Base-by-base conservation (phyloP, 2,329 filamentous ascomycete species). In the Neurospora sp. region DNA sequence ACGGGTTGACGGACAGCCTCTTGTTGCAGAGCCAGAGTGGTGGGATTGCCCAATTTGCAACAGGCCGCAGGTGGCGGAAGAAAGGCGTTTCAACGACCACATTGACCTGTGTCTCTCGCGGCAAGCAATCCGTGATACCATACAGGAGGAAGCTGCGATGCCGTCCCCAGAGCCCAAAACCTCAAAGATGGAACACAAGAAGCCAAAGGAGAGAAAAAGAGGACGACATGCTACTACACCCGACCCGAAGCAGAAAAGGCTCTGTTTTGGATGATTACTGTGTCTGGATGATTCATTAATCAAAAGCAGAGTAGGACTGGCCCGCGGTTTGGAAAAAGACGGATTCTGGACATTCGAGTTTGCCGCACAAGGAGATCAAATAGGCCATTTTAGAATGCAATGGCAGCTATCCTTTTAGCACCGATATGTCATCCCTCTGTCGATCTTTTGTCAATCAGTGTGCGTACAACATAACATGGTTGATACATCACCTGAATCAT, bases 31-130 rank as follows among this genome's bases (percentile, higher is more conserved):
- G 68, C 81, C 86, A 68, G 83, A 88, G 66, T 84, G 83, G 78
- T 98, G 94, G 94, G 86, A 90, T 43, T 99, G 96, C 78, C 96
- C 96, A 0, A 92, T 98, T 65, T 99, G 96, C 78, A 81, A 83
- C n/a, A 84, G 90, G 17, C 89, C 92, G 0, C 94, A 97, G 76
- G 76, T 83, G 0, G 87, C 93, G 0, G 86, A 95, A 67, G 93
- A 97, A 77, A 85, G 85, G 66, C 82, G 81, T 0, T 97, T 98
- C 80, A 99, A 99, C 74, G 88, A 91, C 70, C 96, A 99, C 77
- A 93, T 99, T 68, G 96, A 99, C 78, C 86, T 91, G 8, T 99
- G 96, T 78, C 85, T 99, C 1, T 97, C 94, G 0, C 86, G 90
- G 69, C 88, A 92, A 76, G 92, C 93, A 0, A 98, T 99, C 75